Base-by-base conservation (phyloP, 192 early-diverging fungal species). In the Rhizoclosmatium globosum region DNA sequence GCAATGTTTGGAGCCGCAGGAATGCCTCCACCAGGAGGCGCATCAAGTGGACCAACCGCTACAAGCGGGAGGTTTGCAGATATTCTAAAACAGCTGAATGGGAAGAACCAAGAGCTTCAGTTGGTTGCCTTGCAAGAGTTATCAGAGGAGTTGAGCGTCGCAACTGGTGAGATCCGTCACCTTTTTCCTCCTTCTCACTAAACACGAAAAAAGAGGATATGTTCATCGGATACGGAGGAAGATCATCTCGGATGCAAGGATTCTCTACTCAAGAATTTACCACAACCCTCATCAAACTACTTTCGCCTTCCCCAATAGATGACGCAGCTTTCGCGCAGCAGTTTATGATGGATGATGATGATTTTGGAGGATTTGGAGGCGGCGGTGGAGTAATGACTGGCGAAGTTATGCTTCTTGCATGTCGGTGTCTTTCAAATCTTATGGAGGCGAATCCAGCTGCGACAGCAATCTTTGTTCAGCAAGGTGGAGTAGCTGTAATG, bases 71-170 rank as follows among this genome's bases (percentile, higher is more conserved):
- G 87, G 59, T 89, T 93, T 67, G 84, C 86, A 44, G 83, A 89
- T 1, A 90, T 94, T 39, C 80, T 94, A 2, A 76, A 80, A 48
- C 88, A 89, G 50, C 83, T 96, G 13, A 87, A 87, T 38, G 80
- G 81, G 23, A 70, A 82, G 47, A 86, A 94, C 74, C 87, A 88
- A 17, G 89, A 90, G 2, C 78, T 89, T 70, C 94, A 95, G 80
- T 69, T 95, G n/a, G 82, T 97, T n/a, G 92, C 95, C 1, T 84
- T 97, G 31, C 95, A 97, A 74, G 94, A 95, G 76, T 82, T 97
- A 60, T 83, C 94, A 4, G 94, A 95, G 69, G 65, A 92, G 9
- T 79, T 97, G 15, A 89, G 89, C 43, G 90, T 96, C 38, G 91
- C 94, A 21, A 95, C 89, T n/a, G 94, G 94, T 74, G 90, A 91